A percentile compares a stretch with the other conserved stretches of the same genome.
Conservation (phyloP, 2,329 filamentous ascomycete genomes). For the Malbranchea zuffiana region DNA sequence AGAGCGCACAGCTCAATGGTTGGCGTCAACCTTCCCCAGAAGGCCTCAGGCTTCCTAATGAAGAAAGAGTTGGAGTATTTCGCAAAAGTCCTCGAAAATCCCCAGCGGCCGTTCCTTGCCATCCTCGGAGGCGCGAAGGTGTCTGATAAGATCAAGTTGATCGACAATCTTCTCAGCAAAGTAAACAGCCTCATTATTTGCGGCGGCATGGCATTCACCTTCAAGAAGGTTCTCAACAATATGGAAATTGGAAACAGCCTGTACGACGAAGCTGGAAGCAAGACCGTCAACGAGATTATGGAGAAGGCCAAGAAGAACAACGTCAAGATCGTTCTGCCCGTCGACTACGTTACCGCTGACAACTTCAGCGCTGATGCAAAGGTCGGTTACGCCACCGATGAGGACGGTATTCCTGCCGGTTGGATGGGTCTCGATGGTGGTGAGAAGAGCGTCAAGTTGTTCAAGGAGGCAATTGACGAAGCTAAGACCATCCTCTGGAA, state of each 20-base stretch:
- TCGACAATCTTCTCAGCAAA: conserved; percentile 97
- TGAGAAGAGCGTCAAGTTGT: conserved; percentile 75
- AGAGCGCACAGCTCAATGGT: conserved; percentile 99
- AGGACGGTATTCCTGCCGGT: conserved; percentile 83
- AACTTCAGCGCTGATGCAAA: conserved; percentile 83
- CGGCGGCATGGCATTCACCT: conserved; percentile 98
- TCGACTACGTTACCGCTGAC: conserved; percentile 92
- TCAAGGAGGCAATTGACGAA: conserved; percentile 74
- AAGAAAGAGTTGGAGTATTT: conserved; percentile 99
- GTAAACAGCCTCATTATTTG: conserved; percentile 95
- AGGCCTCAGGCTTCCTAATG: conserved; percentile 95
- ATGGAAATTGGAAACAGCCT: conserved; percentile 82
- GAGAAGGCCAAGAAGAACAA: conserved; percentile 95
- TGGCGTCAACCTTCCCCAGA: conserved; percentile 86
- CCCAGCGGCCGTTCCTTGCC: conserved; percentile 91
- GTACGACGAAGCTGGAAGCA: conserved; percentile 86
- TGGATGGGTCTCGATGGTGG: conserved; percentile 98
- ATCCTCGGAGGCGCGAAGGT: conserved; percentile 98
- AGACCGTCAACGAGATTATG: conserved; percentile 77
- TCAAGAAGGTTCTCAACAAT: conserved; percentile 95
- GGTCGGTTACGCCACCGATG: conserved; percentile 70
- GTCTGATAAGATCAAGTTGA: conserved; percentile 98
- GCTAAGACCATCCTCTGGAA: conserved; percentile 99
- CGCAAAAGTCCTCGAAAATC: conserved; percentile 85
- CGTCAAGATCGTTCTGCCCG: conserved; percentile 87